A percentile compares a stretch with the other conserved stretches of the same genome.
Evolutionary conservation across 208 protist genomes (phyloP).

Genomic region (Crithidia acanthocephali): DNA sequence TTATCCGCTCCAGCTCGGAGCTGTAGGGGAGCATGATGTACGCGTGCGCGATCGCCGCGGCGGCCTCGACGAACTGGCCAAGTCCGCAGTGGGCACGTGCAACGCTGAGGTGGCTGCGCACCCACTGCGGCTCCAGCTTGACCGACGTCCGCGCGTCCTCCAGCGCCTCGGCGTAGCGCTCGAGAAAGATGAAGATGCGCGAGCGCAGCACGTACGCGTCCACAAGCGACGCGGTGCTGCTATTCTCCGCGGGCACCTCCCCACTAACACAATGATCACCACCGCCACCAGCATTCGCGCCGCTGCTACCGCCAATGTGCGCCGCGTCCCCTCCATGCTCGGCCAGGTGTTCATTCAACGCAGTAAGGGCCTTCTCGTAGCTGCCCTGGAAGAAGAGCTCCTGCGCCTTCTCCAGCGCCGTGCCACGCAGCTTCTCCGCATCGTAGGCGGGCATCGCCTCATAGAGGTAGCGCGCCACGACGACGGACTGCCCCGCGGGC

Average conservation of each 20-base stretch:
- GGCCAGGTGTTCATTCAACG: conserved; percentile 21
- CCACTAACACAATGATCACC: too few relatives aligned
- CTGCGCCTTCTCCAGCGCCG: conserved; percentile 28
- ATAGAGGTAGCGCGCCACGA: conserved; percentile 27
- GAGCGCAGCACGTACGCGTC: conserved; percentile 70
- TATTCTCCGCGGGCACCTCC: neutral
- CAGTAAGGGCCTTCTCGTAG: conserved; percentile 32
- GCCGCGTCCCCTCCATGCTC: neutral
- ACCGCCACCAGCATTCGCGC: neutral
- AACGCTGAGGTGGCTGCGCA: conserved; percentile 64
- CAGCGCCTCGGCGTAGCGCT: conserved; percentile 51
- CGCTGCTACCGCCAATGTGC: neutral
- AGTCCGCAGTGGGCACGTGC: conserved; percentile 66
- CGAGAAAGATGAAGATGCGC: conserved; percentile 64
- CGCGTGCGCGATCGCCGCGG: conserved; percentile 33
- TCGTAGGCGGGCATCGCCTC: conserved; percentile 36
- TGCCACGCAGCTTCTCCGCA: conserved; percentile 25
- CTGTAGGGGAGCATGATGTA: conserved; percentile 59
- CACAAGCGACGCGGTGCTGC: conserved; percentile 3
- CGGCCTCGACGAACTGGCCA: conserved; percentile 53
- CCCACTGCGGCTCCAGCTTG: conserved; percentile 59
- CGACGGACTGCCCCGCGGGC: neutral
- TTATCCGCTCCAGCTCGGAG: conserved; percentile 56
- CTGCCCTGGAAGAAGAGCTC: conserved; percentile 19
- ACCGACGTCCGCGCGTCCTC: conserved; percentile 54